Percentiles rank a stretch among this genome's conserved stretches.
Conservation (phyloP, 768 basidiomycete genomes). For the Lactarius psammicola region DNA sequence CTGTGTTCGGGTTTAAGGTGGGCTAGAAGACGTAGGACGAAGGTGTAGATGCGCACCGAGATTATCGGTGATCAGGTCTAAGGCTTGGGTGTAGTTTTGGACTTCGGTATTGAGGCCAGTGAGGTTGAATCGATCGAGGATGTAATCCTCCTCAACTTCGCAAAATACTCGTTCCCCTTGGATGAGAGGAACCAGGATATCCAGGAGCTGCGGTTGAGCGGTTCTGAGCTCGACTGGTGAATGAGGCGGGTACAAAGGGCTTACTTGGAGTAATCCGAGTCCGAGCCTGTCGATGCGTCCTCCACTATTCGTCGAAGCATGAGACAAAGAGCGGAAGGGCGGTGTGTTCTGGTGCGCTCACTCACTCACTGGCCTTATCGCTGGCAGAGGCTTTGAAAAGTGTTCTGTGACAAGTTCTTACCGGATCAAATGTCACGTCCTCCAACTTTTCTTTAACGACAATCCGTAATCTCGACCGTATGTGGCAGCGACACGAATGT, state of each 20-base stretch:
- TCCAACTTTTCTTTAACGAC: too few relatives aligned
- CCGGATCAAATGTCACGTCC: background rate
- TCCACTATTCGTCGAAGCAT: slow-evolving; percentile 61
- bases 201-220: slow-evolving; percentile 56
- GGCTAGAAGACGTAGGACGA: background rate
- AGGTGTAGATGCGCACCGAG: slow-evolving; percentile 58
- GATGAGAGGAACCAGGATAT: slow-evolving; percentile 97
- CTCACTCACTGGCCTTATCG: slow-evolving; percentile 16
- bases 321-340: slow-evolving; percentile 2
- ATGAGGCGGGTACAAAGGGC: slow-evolving; percentile 32
- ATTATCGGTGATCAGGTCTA: slow-evolving; percentile 95
- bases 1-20: slow-evolving; percentile 39
- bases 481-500: slow-evolving; percentile 19
- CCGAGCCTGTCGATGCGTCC: slow-evolving; percentile 87
- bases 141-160: slow-evolving; percentile 99
- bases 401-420: slow-evolving; percentile 2
- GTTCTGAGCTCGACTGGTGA: slow-evolving; percentile 17
- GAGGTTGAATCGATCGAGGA: slow-evolving; percentile 96
- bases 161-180: slow-evolving; percentile 99
- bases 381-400: background rate
- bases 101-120: slow-evolving; percentile 97
- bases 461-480: background rate
- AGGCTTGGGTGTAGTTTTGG: slow-evolving; percentile 87
- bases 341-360: slow-evolving; percentile 10
- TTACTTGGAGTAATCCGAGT: slow-evolving; percentile 95